Percentiles rank a stretch among this genome's conserved stretches.
phyloP scores from a whole-genome alignment of 257 asterid genomes.

The Ilex asprella region DNA sequence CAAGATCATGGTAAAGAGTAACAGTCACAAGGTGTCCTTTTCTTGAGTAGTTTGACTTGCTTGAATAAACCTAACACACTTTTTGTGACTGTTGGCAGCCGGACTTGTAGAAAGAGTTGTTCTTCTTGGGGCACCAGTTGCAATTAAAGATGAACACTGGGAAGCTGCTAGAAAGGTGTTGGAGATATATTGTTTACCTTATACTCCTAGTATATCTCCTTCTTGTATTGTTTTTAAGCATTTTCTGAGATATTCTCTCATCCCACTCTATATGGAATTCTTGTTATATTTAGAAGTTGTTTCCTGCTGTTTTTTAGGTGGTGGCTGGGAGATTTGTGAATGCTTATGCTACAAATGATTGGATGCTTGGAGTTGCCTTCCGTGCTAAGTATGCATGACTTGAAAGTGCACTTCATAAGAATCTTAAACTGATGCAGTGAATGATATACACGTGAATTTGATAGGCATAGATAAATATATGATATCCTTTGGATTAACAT shows the following conservation, averaged over 20 bases:
- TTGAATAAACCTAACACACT: slow-evolving; percentile 8
- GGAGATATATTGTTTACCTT: too few relatives aligned
- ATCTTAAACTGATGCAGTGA: neutral
- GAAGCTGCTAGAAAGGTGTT: slow-evolving; percentile 83
- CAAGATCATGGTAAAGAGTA: slow-evolving; percentile 44
- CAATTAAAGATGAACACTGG: slow-evolving; percentile 82
- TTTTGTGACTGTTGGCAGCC: slow-evolving; percentile 30
- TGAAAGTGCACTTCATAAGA: slow-evolving; percentile 1
- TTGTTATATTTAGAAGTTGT: slow-evolving; percentile 1
- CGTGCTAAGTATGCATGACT: slow-evolving; percentile 66
- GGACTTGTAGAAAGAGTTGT: slow-evolving; percentile 89
- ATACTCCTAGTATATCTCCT: too few relatives aligned
- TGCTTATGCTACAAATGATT: slow-evolving; percentile 75
- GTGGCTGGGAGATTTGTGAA: slow-evolving; percentile 93
- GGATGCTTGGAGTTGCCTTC: slow-evolving; percentile 96
- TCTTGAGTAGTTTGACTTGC: slow-evolving; percentile 1
- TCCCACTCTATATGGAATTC: neutral
- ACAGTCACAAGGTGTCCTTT: slow-evolving; percentile 1
- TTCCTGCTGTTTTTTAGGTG: slow-evolving; percentile 42
- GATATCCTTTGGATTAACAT: too few relatives aligned
- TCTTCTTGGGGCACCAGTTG: slow-evolving; percentile 94
- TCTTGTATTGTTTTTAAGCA: too few relatives aligned
- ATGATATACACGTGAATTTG: neutral
- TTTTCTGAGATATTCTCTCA: too few relatives aligned
- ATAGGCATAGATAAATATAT: neutral